Evolutionary conservation across 129 eudicot species (phyloP).

Genomic region (Artemisia argyi): DNA sequence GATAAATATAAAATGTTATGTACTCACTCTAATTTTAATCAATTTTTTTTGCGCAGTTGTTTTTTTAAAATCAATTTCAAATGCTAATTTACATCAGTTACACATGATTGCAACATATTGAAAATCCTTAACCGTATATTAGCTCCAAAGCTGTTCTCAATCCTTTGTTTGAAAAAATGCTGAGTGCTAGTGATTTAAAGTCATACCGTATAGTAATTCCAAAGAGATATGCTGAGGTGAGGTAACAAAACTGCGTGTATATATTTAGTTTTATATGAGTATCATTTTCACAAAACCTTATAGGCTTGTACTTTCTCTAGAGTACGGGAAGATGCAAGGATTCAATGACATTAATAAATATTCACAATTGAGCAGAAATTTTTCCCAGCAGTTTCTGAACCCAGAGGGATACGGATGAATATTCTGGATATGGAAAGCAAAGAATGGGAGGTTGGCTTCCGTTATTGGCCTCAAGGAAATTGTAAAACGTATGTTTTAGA

Average conservation of each 20-base stretch:
- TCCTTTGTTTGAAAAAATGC: slow-evolving; percentile 62
- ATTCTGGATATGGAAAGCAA: slow-evolving; percentile 58
- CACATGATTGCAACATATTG: not conserved
- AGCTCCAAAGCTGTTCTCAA: slow-evolving; percentile 42
- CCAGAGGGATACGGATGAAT: slow-evolving; percentile 44
- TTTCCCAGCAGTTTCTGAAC: slow-evolving; percentile 50
- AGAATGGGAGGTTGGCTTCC: slow-evolving; percentile 53
- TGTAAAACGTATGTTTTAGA: slow-evolving; percentile 66
- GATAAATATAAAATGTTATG: not conserved
- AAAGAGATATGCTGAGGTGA: slow-evolving; percentile 68
- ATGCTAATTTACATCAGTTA: not conserved
- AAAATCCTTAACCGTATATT: slow-evolving; percentile 41
- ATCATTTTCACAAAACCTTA: slow-evolving; percentile 21
- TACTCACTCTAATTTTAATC: not conserved
- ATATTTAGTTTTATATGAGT: not conserved
- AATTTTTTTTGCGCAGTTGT: not conserved
- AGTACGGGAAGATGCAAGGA: slow-evolving; percentile 15
- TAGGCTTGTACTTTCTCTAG: slow-evolving; percentile 8
- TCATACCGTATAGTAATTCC: slow-evolving; percentile 61
- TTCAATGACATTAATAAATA: slow-evolving; percentile 17
- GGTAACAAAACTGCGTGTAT: slow-evolving; percentile 22
- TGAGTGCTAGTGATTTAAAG: slow-evolving; percentile 54
- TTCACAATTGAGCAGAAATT: slow-evolving; percentile 44
- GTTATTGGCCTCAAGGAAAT: slow-evolving; percentile 49
- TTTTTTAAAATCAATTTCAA: not conserved